Percentiles rank a stretch among this genome's conserved stretches.
phyloP scores from a whole-genome alignment of 352 stramenopile genomes.

The Phytophthora melonis region DNA sequence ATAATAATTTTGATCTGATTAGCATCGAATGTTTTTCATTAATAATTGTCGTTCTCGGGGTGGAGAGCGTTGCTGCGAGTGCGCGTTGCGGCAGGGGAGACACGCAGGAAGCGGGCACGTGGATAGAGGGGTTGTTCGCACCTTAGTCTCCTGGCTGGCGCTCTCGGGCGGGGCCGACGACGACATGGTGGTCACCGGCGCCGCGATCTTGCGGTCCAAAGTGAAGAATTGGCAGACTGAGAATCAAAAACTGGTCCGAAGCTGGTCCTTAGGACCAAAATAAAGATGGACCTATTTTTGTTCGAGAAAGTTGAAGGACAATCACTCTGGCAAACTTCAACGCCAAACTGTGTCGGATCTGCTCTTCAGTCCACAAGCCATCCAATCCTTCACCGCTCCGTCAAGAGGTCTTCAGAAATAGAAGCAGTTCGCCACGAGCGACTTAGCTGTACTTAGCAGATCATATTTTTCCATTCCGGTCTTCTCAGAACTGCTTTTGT shows the following conservation, averaged over 20 bases:
- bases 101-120: not conserved
- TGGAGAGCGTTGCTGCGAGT: not conserved
- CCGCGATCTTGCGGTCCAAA: slow-evolving; percentile 8
- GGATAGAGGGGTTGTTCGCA: not conserved
- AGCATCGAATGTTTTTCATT: not conserved
- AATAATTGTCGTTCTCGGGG: slow-evolving; percentile 8
- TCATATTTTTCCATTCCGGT: no score
- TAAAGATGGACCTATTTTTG: not conserved
- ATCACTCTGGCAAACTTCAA: not conserved
- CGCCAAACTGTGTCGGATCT: no score
- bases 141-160: slow-evolving; percentile 29
- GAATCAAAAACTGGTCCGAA: no score
- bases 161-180: slow-evolving; percentile 20
- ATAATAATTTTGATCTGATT: slow-evolving; percentile 12
- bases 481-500: no score
- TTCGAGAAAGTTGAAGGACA: not conserved
- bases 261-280: no score
- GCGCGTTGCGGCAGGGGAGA: not conserved
- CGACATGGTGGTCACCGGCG: slow-evolving; percentile 1
- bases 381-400: no score
- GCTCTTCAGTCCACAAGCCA: no score
- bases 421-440: no score
- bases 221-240: no score
- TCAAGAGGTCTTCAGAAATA: no score
- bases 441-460: no score